Percentiles rank a stretch among this genome's conserved stretches.
Evolutionary conservation across 306 rosid species (phyloP).

Genomic region (Dalbergia cultrata): DNA sequence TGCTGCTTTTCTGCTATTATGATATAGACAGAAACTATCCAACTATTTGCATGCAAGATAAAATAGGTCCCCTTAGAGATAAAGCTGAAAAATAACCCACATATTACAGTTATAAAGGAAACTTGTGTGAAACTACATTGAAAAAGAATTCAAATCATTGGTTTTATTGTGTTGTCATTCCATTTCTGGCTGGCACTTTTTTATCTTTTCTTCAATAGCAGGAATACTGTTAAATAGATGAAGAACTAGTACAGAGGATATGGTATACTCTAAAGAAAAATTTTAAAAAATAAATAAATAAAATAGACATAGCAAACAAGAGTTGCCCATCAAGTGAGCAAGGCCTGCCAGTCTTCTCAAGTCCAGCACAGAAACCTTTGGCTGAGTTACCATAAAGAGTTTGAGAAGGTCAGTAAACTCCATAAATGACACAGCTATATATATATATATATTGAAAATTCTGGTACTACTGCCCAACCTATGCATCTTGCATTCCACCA

Average conservation of each 20-base stretch:
- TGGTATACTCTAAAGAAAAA: not conserved
- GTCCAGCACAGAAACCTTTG: not conserved
- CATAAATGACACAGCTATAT: no score
- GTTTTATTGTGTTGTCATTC: not conserved
- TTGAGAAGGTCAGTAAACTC: not conserved
- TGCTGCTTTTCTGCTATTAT: not conserved
- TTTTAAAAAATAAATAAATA: not conserved
- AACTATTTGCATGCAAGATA: constrained; percentile 12
- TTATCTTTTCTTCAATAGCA: constrained; percentile 1
- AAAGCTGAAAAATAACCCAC: not conserved
- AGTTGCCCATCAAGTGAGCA: not conserved
- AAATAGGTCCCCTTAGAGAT: constrained; percentile 12
- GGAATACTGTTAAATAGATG: not conserved
- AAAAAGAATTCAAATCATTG: not conserved
- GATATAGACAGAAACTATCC: not conserved
- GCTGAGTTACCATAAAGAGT: not conserved
- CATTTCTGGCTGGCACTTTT: not conserved
- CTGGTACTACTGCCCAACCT: no score
- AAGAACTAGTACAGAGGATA: not conserved
- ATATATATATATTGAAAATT: no score
- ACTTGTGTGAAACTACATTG: not conserved
- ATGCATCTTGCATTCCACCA: no score
- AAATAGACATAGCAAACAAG: not conserved
- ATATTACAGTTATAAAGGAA: not conserved
- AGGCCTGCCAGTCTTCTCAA: not conserved